phyloP scores from a whole-genome alignment of 2,329 filamentous ascomycete genomes.

The Colletotrichum gloeosporioides region DNA sequence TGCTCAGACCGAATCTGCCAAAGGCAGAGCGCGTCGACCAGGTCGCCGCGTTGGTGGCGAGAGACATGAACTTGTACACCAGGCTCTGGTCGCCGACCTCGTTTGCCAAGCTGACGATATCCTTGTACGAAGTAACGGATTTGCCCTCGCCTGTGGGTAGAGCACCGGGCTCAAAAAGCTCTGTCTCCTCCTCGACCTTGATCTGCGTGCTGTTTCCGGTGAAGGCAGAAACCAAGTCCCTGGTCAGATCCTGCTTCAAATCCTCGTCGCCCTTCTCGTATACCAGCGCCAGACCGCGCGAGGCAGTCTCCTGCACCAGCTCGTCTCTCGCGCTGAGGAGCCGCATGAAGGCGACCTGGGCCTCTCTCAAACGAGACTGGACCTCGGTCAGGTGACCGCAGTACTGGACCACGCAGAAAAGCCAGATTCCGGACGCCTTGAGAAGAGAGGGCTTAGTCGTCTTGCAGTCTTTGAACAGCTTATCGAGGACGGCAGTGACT shows the following conservation, averaged over 20 bases:
- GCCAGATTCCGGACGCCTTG: constrained; percentile 94
- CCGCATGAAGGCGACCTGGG: constrained; percentile 86
- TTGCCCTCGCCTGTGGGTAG: constrained; percentile 88
- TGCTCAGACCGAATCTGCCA: constrained; percentile 90
- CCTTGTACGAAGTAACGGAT: constrained; percentile 94
- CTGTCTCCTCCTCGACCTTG: constrained; percentile 88
- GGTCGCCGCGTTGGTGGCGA: constrained; percentile 93
- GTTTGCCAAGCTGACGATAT: constrained; percentile 93
- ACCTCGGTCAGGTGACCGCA: constrained; percentile 81
- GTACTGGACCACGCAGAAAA: constrained; percentile 89
- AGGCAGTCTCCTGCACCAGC: constrained; percentile 94
- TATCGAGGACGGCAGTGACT: constrained; percentile 62
- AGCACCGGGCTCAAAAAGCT: constrained; percentile 90
- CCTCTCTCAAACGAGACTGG: constrained; percentile 75
- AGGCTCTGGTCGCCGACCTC: constrained; percentile 95
- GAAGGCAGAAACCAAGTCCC: constrained; percentile 87
- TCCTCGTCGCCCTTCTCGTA: constrained; percentile 89
- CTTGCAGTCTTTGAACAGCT: constrained; percentile 78
- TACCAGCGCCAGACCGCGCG: constrained; percentile 86
- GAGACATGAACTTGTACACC: constrained; percentile 98
- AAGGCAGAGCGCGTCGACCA: constrained; percentile 98
- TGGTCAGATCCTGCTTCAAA: constrained; percentile 82
- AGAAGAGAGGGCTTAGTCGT: constrained; percentile 87
- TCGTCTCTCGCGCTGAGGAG: constrained; percentile 90
- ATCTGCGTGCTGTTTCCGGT: constrained; percentile 77